Percentiles rank a stretch among this genome's conserved stretches.
Evolutionary conservation across 106 monocot species (phyloP).

Genomic region (Agapanthus africanus): DNA sequence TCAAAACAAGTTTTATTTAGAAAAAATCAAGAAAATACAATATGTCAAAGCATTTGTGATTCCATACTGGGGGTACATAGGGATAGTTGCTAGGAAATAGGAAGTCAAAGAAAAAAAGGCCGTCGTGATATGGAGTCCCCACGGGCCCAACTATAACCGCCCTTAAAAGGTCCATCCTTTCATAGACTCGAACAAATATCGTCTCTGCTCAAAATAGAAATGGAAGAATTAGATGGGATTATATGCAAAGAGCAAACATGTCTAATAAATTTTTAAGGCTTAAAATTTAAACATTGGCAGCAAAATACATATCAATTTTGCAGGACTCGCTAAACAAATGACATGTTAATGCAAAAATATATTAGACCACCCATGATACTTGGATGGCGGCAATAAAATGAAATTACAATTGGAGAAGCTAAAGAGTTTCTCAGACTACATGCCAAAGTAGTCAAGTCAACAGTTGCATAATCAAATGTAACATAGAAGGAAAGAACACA

Average conservation of each 20-base stretch:
- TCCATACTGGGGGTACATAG: slow-evolving; percentile 50
- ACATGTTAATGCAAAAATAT: neutral
- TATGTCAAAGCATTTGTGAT: neutral
- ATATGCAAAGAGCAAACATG: neutral
- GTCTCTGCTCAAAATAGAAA: slow-evolving; percentile 27
- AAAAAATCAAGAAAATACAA: neutral
- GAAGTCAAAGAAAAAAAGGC: slow-evolving; percentile 78
- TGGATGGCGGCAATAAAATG: neutral
- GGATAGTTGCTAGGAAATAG: slow-evolving; percentile 61
- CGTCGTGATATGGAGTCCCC: slow-evolving; percentile 76
- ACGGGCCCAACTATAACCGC: slow-evolving; percentile 63
- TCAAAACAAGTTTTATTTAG: neutral
- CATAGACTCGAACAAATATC: slow-evolving; percentile 61
- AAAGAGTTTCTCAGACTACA: neutral
- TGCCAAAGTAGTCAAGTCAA: too few species aligned
- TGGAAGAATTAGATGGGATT: neutral
- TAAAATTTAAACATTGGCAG: too few species aligned
- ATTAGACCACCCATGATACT: neutral
- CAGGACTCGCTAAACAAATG: too few species aligned
- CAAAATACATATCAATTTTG: too few species aligned
- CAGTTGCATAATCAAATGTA: too few species aligned
- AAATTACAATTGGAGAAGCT: neutral
- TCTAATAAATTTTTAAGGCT: neutral
- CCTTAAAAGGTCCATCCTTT: slow-evolving; percentile 79
- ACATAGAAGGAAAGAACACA: too few species aligned